Evolutionary conservation across 805 yeast genomes (phyloP), one percentile per base, ranked within the genome.

Genomic region (Myxozyma neglecta): DNA sequence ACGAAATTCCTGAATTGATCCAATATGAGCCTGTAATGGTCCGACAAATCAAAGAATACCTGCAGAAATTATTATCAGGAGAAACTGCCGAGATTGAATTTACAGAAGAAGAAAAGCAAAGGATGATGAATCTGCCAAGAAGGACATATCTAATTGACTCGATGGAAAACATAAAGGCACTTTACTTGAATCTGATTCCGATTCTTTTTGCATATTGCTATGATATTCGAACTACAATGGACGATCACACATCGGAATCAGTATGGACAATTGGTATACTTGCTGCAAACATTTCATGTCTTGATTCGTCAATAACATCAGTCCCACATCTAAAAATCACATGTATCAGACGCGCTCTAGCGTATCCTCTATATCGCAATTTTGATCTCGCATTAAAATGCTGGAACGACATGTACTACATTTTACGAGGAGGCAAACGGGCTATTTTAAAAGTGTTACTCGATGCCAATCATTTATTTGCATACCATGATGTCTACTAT

Each of bases 211-310:
- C 88, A 1, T 88, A 85, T 68, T 81, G 83, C 56, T 91, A 86
- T 71, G 97, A 94, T 65, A 74, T 81, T 53, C 77, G 97, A 42
- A 87, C 88, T 57, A 90, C 87, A 42, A 84, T 83, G 70, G 86
- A 85, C n/a, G 84, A 79, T 16, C 83, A 84, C 56, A 90, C 84
- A 16, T 85, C 89, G 4, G 99, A 94, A 73, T 88, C 96, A 60
- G 90, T 96, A 0, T 94, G 99, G 99, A 86, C 93, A 0, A 81
- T 94, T 4, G 99, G 99, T 1, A 91, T 88, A 68, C 69, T 94
- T 24, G 77, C 85, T 0, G 97, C 98, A 0, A 94, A 90, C 69
- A 74, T 93, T 43, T 73, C 91, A 7, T 85, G 80, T 66, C 75
- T 94, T 37, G 98, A 91, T 72, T 65, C 68, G n/a, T 47, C 59